Evolutionary conservation across 164 flowering plant species (phyloP).

Genomic region (Vitis cinerea): DNA sequence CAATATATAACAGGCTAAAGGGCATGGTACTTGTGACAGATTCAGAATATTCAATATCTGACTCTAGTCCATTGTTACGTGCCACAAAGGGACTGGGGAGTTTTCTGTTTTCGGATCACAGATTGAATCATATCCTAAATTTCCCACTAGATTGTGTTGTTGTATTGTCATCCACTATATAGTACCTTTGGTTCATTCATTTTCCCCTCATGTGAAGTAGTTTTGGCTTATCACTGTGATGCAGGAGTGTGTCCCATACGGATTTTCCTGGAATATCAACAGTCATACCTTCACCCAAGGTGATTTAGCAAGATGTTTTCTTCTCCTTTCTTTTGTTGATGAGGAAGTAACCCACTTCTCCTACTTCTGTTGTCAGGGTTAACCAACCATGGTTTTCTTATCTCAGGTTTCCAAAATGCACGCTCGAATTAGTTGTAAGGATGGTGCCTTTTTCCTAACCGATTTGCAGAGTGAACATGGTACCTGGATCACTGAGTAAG

Average conservation of each 20-base stretch:
- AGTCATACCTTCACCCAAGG: conserved; percentile 63
- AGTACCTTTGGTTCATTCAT: background rate
- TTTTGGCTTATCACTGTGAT: background rate
- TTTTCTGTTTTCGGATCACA: background rate
- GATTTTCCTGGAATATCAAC: conserved; percentile 48
- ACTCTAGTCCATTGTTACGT: background rate
- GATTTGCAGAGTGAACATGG: conserved; percentile 82
- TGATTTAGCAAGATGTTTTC: conserved; percentile 14
- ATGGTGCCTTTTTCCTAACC: conserved; percentile 75
- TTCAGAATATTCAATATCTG: background rate
- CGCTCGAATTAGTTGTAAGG: conserved; percentile 66
- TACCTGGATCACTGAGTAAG: conserved; percentile 84
- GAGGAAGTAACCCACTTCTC: background rate
- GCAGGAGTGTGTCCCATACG: conserved; percentile 53
- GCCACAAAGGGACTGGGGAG: background rate
- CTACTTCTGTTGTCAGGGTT: background rate
- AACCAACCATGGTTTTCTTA: background rate
- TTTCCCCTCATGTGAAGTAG: background rate
- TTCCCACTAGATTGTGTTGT: background rate
- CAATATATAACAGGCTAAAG: background rate
- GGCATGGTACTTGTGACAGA: background rate
- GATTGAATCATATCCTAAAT: background rate
- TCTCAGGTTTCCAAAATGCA: conserved; percentile 72
- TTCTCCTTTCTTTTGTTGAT: background rate
- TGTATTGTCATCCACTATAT: background rate